Evolutionary conservation across 1,284 basidiomycete species (phyloP), one percentile per base, ranked within the genome.

Genomic region (Ustilago bromivora): DNA sequence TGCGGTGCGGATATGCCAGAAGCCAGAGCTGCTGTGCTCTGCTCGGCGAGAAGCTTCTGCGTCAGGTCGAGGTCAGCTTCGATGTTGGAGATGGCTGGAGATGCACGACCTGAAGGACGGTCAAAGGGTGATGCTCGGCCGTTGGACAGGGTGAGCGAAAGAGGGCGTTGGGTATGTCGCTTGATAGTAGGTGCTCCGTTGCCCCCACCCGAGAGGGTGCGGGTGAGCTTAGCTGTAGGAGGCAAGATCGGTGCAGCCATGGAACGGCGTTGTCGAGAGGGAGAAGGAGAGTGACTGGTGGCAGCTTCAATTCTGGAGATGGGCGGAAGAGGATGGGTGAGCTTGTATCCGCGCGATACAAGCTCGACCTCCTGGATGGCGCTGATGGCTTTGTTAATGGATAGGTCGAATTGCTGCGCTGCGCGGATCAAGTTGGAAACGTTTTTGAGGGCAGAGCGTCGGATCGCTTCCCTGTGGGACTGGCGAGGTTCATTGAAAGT

Each of bases 341-440:
- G 63, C 56, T 77, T 81, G 66, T 78, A 84, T 6, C 84, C 84
- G 28, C 84, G 71, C 23, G 84, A 80, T 19, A 85, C 83, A 3
- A 82, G 66, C 70, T 85, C 84, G 41, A 83, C 81, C 58, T 85
- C 84, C 57, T 85, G 84, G 2, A 85, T 61, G n/a, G 84, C 84
- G 12, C 69, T 73, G 57, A 85, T 76, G 15, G 78, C 76, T 46
- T 75, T 74, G 63, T 84, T 85, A 57, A 82, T 47, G 15, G 75
- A 68, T 1, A 77, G 31, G 53, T 85, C 84, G 53, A 82, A 76
- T 5, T 41, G 31, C 46, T 83, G 80, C 5, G 81, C 78, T 9
- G 77, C 69, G 12, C 69, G 55, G 43, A 85, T 76, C 5, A 84
- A 60, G 4, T 49, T n/a, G 1, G 43, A 54, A 3, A 61, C 70